Evolutionary conservation across 2,329 filamentous ascomycete genomes (phyloP), one percentile per base, ranked within the genome.

Genomic region (Mariannaea sp.): DNA sequence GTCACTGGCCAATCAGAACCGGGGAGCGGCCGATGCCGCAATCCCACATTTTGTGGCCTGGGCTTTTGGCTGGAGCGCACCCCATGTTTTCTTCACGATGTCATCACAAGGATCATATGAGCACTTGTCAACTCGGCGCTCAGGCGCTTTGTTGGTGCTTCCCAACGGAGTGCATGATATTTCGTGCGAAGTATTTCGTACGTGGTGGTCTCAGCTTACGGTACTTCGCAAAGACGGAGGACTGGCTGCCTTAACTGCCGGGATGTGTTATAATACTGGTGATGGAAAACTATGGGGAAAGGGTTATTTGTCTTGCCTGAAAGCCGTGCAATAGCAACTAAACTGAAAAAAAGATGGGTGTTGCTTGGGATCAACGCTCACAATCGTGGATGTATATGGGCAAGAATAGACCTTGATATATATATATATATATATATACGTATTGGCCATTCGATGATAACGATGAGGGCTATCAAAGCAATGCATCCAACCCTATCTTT

Each of bases 1-100:
- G 55, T 58, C 63, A 64, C 62, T 53, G 60, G 53, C 64, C 60
- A 66, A 66, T 66, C 50, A 54, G 49, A 42, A 33, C 43, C 38
- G 22, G 53, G 35, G 40, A 53, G 56, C 57, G 50, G 36, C 59
- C 57, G 51, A 60, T 61, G 58, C 62, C 53, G 59, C 53, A 59
- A 60, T 55, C 36, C 52, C 40, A 46, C 46, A 49, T 32, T 40
- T 50, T 20, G 46, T 38, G 40, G 48, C 22, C 32, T 45, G 38
- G 48, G 24, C 40, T 20, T 51, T 36, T 47, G n/a, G 38, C 33
- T 22, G 43, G 27, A 19, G 36, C 33, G 38, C 33, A 49, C 27
- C 47, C 41, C 47, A 42, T 52, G 43, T 24, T 38, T 36, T 45
- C 53, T 35, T 49, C 46, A 35, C 47, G 46, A 51, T 55, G 44